Percentiles rank a stretch among this genome's conserved stretches.
Evolutionary conservation across 176 grass and related monocot genomes (phyloP).

Genomic region (Pharus latifolius): DNA sequence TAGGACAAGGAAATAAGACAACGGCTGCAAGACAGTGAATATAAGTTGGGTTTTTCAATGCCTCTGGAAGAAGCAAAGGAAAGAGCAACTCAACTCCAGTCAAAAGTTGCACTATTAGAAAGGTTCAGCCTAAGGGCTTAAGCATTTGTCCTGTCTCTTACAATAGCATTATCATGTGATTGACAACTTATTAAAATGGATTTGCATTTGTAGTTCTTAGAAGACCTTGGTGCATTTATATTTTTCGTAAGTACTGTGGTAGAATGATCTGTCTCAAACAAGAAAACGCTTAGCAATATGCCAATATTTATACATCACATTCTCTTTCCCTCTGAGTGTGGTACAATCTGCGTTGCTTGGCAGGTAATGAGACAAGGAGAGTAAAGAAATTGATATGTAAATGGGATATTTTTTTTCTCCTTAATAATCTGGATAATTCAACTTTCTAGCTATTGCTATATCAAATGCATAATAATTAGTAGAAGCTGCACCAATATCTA

Average conservation of each 20-base stretch:
- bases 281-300: not conserved
- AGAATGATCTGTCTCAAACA: not conserved
- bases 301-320: not conserved
- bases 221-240: not conserved
- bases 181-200: not conserved
- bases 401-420: not conserved
- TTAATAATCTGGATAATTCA: not conserved
- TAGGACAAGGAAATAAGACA: slow-evolving; percentile 89
- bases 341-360: not conserved
- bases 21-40: slow-evolving; percentile 69
- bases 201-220: not conserved
- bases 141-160: not conserved
- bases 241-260: not conserved
- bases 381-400: not conserved
- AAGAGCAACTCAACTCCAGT: slow-evolving; percentile 70
- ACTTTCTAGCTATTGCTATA: not conserved
- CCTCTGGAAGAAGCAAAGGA: slow-evolving; percentile 64
- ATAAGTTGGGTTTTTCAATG: slow-evolving; percentile 78
- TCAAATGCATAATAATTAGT: not conserved
- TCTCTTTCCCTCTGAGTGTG: not conserved
- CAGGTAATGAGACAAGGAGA: not conserved
- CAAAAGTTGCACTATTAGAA: slow-evolving; percentile 67
- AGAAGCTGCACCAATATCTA: not conserved
- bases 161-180: not conserved
- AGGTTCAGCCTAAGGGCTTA: slow-evolving; percentile 26